Evolutionary conservation across 1,284 basidiomycete species (phyloP).

Genomic region (Cystobasidium sp.): DNA sequence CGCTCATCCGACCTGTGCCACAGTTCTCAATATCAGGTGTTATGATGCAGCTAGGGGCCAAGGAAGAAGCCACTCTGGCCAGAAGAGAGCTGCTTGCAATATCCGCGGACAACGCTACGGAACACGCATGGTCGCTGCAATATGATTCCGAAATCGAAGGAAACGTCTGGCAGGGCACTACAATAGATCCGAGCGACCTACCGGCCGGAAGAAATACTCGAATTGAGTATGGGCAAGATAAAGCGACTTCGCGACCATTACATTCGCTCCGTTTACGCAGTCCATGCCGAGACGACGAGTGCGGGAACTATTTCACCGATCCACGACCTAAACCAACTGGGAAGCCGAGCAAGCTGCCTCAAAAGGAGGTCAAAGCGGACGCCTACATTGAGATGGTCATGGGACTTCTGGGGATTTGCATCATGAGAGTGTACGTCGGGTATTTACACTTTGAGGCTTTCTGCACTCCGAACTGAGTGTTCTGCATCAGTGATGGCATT

Average conservation of each 20-base stretch:
- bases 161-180: neutral
- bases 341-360: neutral
- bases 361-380: neutral
- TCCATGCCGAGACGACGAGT: neutral
- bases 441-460: neutral
- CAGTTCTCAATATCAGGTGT: conserved; percentile 27
- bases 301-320: neutral
- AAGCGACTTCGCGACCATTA: neutral
- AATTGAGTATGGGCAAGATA: no score
- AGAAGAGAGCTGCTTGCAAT: neutral
- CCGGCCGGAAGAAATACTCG: no score
- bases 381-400: conserved; percentile 13
- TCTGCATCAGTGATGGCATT: neutral
- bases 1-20: conserved; percentile 28
- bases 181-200: no score
- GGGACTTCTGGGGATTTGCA: conserved; percentile 2
- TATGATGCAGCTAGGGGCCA: conserved; percentile 29
- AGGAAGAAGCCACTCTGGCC: conserved; percentile 8
- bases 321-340: neutral
- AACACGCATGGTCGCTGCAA: no score
- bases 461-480: neutral
- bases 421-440: conserved; percentile 11
- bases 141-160: neutral
- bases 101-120: no score
- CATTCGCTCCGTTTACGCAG: neutral